Evolutionary conservation across 2,329 filamentous ascomycete species (phyloP), one percentile per base, ranked within the genome.

Genomic region (Ascosphaera apis): DNA sequence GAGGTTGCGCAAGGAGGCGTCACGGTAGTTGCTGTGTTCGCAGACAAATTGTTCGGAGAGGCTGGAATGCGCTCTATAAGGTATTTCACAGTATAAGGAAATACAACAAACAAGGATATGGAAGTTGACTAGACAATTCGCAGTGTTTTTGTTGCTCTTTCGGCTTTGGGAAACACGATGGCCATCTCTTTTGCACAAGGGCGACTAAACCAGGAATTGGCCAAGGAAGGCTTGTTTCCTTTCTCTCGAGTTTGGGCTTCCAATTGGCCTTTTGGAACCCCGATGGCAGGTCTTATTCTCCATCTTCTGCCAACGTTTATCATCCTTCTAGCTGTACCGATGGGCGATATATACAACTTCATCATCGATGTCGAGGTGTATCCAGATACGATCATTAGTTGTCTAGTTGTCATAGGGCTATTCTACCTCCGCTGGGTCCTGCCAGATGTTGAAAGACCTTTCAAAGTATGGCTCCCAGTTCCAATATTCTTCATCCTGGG

Each of bases 291-390:
- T 0, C 60, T 82, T 0, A 51, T 80, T 3, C 61, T 80, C 2
- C 73, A 80, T 45, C 79, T 69, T 44, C 59, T 81, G 19, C 74
- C 75, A 0, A 77, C 73, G 0, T 44, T 76, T 1, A 54, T 80
- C 1, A 72, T 79, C 2, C 77, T 81, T 35, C 52, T 62, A 0
- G 56, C 77, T 0, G 73, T 74, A 0, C 72, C 74, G 0, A 69
- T 72, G 0, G 60, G 62, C 2, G 66, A 75, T 33, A 69, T 76
- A 0, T 82, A 80, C 51, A 72, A 69, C 7, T 78, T 82, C 45
- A 79, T 81, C 18, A 55, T 79, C 0, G 73, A 81, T 33, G 69
- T 80, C 0, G 74, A 80, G 45, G 72, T 69, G 0, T 80, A 79
- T 43, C 67, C 73, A 0, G 69, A 61, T 0, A 69, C 76, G 39